Evolutionary conservation across 1,139 yeast genomes (phyloP), one percentile per base, ranked within the genome.

Genomic region (Kluyveromyces sp.): DNA sequence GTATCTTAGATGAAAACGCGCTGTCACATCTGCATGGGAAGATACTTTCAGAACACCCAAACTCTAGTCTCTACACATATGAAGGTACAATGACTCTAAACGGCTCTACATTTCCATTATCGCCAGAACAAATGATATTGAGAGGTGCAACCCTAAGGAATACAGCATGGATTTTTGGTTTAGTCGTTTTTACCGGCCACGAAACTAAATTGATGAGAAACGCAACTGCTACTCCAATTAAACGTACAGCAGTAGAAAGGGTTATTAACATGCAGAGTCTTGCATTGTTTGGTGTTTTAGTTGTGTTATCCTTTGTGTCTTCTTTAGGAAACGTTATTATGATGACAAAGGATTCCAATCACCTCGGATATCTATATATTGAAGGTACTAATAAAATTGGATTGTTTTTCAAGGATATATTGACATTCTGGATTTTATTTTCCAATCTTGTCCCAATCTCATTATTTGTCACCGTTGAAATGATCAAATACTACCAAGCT

Each of bases 201-300:
- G 98, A 94, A 68, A 92, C 99, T 0, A 94, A 94, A 61, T 74
- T 94, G 54, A 92, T 94, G 98, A 79, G 98, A 62, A 94, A 94
- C 69, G 98, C 99, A 10, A 90, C 97, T 2, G 97, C 98, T 3
- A 83, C 99, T 1, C 98, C 98, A 3, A 94, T 94, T 58, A 94
- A 94, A 63, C 77, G 95, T 59, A 94, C 98, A 1, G 96, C 96
- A 29, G 97, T 94, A 10, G 99, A 94, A 70, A 79, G 95, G 65
- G 87, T 90, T 67, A 90, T 94, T 54, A 94, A 94, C 64, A 69
- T 87, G 58, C 98, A 94, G 65, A 92, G 92, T 59, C 71, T 92
- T 53, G 96, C 92, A 1, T 71, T 94, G 50, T 92, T 94, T 63
- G 78, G 83, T 34, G 82, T 94, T 47, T 75, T 94, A 54, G 78